Evolutionary conservation across 495 filamentous ascomycete species (phyloP), one percentile per base, ranked within the genome.

Genomic region (Aspergillus steynii): DNA sequence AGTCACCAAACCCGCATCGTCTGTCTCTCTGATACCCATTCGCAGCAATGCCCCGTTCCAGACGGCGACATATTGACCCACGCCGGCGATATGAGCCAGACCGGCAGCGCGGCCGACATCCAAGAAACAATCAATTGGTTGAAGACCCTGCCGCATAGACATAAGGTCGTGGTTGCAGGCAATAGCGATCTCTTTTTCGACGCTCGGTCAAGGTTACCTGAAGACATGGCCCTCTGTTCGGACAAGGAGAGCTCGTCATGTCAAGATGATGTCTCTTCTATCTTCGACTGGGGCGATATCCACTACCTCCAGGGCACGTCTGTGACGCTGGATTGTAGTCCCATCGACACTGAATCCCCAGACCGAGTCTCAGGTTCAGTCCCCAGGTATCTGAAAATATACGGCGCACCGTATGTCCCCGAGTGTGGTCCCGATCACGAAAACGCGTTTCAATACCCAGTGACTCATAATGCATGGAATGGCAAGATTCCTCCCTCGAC

Each of bases 21-120:
- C 9, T 92, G 86, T 66, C 83, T 95, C 15, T 91, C 88, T 0
- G 91, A 95, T 68, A 93, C 90, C 1, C 91, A 95, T 63, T 87
- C 88, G 62, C 76, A 80, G 0, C 67, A 66, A 0, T 62, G 78
- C 4, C 79, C 82, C 28, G 68, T 92, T 0, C 88, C 89, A 1
- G 67, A 80, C 28, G 91, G 89, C 28, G 91, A 94, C 62, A 71
- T 93, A 56, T 75, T 93, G 4, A 85, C 94, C 57, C 90, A 93
- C 68, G 87, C 88, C 4, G 91, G 91, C 4, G 90, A 94, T 68
- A 68, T 92, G 63, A 86, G 84, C 5, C 83, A 86, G 58, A 75
- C 69, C 4, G 90, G 90, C 9, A 85, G 79, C 8, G 66, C 73
- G 4, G 64, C 72, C 1, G 84, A 87, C 46, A 81, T 95, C 9